Base-by-base conservation (phyloP, 768 basidiomycete species). In the Cystobasidium onofrii region DNA sequence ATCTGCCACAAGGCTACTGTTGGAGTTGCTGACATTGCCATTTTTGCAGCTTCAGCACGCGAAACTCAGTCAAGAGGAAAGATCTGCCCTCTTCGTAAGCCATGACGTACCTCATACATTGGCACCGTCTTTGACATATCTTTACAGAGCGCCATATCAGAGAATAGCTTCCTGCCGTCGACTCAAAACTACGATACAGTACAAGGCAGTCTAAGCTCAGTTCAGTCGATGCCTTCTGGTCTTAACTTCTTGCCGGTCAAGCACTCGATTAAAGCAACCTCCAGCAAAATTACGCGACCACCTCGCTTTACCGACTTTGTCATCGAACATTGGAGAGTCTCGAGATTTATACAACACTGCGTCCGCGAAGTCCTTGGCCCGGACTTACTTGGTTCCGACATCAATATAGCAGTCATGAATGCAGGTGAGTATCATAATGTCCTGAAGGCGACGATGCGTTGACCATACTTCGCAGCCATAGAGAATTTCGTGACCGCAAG, bases 401-500 rank as follows among this genome's bases (percentile, higher is more conserved):
- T 75, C 46, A 97, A 97, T 78, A 84, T 87, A 55, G 83, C 86
- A 66, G 74, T 86, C 9, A 80, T 91, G 86, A 73, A 78, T 81
- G 43, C 83, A 91, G 92, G 78, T 76, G 86, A 81, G 76, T 6
- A 6, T 6, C 39, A 6, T 39, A 6, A 6, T 39, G 7, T 15
- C 39, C 39, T 39, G 15, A 6, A 39, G 15, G 46, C 75, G 34
- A 50, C 62, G 0, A 15, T 57, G 23, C 27, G 29, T 18, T 23
- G 55, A 67, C 57, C n/a, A 33, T n/a, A 36, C n/a, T 57, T 44
- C 18, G 9, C 50, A 31, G 31, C 65, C 65, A 84, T 92, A 54
- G 87, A 88, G 74, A 81, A 82, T n/a, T 88, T 95, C 76, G 86
- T 98, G 55, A 80, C 83, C 17, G 85, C 85, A 57, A 86, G 92